Evolutionary conservation across 73 alveolate species (phyloP).

Genomic region (Paramecium sonneborni): DNA sequence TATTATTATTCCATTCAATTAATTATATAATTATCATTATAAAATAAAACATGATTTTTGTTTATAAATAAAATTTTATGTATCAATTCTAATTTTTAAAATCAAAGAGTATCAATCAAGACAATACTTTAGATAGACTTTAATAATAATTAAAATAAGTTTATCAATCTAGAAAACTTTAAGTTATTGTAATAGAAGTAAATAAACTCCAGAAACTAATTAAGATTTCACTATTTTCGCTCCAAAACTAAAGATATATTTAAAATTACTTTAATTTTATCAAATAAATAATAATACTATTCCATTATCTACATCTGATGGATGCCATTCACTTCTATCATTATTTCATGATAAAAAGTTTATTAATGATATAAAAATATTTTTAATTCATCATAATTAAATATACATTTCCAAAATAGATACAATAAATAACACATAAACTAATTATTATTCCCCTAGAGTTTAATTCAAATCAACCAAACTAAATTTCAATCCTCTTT

Average conservation of each 20-base stretch:
- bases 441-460: neutral
- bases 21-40: neutral
- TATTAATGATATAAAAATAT: neutral
- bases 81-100: neutral
- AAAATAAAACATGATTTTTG: neutral
- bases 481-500: neutral
- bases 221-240: neutral
- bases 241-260: neutral
- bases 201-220: neutral
- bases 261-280: neutral
- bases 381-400: neutral
- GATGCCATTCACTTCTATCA: neutral
- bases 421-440: neutral
- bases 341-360: neutral
- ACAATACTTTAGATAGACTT: neutral
- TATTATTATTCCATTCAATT: neutral
- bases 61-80: neutral
- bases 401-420: neutral
- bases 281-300: neutral
- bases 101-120: neutral
- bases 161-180: neutral
- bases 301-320: neutral
- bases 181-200: neutral
- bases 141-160: neutral
- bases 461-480: neutral